Conservation (phyloP, 805 yeast genomes). For the Kodamaea fukazawae region DNA sequence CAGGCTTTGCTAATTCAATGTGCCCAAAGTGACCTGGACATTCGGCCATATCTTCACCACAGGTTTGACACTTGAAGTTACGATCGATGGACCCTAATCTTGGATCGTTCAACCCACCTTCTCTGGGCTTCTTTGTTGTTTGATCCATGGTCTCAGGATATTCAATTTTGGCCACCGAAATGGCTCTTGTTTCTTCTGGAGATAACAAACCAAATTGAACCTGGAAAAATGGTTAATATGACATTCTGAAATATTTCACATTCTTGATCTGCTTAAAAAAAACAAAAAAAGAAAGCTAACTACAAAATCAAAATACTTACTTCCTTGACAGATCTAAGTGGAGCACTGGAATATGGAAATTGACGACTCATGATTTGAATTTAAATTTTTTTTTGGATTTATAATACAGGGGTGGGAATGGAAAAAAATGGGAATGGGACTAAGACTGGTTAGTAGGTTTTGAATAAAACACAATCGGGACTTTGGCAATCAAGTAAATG, state of each 20-base stretch:
- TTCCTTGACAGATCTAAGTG: conserved; percentile 94
- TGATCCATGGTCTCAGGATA: conserved; percentile 99
- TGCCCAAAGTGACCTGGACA: conserved; percentile 99
- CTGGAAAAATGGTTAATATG: conserved; percentile 32
- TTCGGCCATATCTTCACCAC: conserved; percentile 99
- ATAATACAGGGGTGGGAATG: conserved; percentile 3
- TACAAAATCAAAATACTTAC: conserved; percentile 42
- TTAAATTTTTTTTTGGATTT: conserved; percentile 16
- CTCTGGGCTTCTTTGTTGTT: conserved; percentile 89
- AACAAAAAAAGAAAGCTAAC: not conserved
- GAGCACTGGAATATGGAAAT: conserved; percentile 96
- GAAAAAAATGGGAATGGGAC: not conserved
- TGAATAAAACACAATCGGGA: conserved; percentile 5
- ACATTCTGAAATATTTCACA: not conserved
- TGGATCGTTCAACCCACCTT: conserved; percentile 96
- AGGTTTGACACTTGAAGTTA: conserved; percentile 96
- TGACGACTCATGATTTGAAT: conserved; percentile 40
- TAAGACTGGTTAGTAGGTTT: not conserved
- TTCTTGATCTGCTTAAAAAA: not conserved
- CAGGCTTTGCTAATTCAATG: conserved; percentile 97
- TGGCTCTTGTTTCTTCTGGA: conserved; percentile 94
- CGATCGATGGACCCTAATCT: conserved; percentile 96
- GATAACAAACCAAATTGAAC: conserved; percentile 96
- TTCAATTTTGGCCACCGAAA: conserved; percentile 95
- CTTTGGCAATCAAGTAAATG: conserved; percentile 32